Base-by-base conservation (phyloP, 2,329 filamentous ascomycete genomes). In the Ophiostoma quercus region DNA sequence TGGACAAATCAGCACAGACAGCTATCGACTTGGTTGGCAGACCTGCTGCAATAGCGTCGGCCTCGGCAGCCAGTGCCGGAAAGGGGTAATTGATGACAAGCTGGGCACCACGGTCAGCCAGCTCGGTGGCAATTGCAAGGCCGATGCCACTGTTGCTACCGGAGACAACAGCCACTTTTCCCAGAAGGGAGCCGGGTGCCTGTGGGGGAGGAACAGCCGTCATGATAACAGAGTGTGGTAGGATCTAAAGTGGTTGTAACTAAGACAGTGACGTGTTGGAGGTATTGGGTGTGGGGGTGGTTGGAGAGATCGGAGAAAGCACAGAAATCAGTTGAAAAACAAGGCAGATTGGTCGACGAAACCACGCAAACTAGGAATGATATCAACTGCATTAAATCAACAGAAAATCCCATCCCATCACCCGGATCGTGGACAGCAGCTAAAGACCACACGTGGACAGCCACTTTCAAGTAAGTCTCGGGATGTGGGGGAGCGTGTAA, bases 121-220 rank as follows among this genome's bases (percentile, higher is more conserved):
- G 77, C 68, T 83, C 82, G 37, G 76, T 74, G 2, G 79, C 80
- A 41, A 83, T 81, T 41, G 81, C 81, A 12, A 78, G 76, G 32
- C 82, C 82, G 70, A 84, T 83, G 65, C 82, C 82, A 32, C 77
- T 79, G 70, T 75, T 78, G 37, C 78, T 80, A 41, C 81, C 81
- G 14, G 79, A 80, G 41, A 88, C 79, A 19, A 88, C 79, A 5
- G 87, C 83, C 63, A 84, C 83, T 73, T 86, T 85, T 66, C 74
- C 75, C 4, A 68, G n/a, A 37, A 77, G 74, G 5, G 60, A 63
- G 60, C 60, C 60, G 60, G 60, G 5, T 5, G 34, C 19, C 11
- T 39, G 62, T 65, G 62, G 62, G 32, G 62, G 60, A 22, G 62
- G 62, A 34, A 65, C 51, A 25, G 51, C 19, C 2, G 62, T 22